These are phyloP conservation scores for Hyaloscypha finlandica DNA, from an alignment of 495 filamentous ascomycete genomes.

Conservation along the genomic window DNA sequence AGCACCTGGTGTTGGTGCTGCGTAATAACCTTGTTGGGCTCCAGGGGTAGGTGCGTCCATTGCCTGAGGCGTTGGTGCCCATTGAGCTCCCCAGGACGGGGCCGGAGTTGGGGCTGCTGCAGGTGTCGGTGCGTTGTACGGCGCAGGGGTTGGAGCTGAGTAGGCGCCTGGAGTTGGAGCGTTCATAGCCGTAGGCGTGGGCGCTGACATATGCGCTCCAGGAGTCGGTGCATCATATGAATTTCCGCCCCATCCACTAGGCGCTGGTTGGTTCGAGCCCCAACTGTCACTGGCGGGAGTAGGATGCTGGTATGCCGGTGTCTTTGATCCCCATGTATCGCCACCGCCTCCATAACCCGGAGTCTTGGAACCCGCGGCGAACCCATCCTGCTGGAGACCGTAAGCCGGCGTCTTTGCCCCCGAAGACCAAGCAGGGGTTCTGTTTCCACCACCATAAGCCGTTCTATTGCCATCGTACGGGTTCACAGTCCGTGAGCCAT, in stretches of 20 bases:
- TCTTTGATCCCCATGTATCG: slow-evolving; percentile 74
- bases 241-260: slow-evolving; percentile 48
- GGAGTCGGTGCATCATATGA: slow-evolving; percentile 61
- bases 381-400: slow-evolving; percentile 27
- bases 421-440: slow-evolving; percentile 65
- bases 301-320: slow-evolving; percentile 60
- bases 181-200: slow-evolving; percentile 69
- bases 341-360: slow-evolving; percentile 56
- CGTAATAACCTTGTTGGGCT: slow-evolving; percentile 54
- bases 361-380: slow-evolving; percentile 63
- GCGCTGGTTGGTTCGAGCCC: slow-evolving; percentile 40
- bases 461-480: slow-evolving; percentile 81
- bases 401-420: slow-evolving; percentile 75
- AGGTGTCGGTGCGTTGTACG: slow-evolving; percentile 63
- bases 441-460: slow-evolving; percentile 64
- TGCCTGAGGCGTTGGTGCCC: slow-evolving; percentile 63
- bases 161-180: slow-evolving; percentile 81
- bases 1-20: slow-evolving; percentile 76
- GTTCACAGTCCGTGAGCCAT: slow-evolving; percentile 72
- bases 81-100: slow-evolving; percentile 44
- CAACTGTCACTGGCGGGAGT: slow-evolving; percentile 35
- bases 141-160: slow-evolving; percentile 32
- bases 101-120: slow-evolving; percentile 36
- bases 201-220: slow-evolving; percentile 65
- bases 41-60: slow-evolving; percentile 62